These are phyloP conservation scores for Aspergillus biplanus DNA, from an alignment of 495 filamentous ascomycete species.

Conservation along the genomic window DNA sequence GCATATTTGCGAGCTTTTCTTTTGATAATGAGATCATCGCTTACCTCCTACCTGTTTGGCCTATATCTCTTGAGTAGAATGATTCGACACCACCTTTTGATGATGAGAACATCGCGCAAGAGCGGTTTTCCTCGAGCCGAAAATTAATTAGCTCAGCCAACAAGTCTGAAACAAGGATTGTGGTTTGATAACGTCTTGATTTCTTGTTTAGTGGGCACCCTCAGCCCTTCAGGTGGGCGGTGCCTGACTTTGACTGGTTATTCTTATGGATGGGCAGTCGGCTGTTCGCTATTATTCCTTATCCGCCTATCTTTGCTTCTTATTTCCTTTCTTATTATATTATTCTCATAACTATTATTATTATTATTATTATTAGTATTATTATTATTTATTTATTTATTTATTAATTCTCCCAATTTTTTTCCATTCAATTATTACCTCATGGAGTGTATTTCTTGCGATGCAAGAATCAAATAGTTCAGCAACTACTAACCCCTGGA, in stretches of 20 bases:
- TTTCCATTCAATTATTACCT: neutral
- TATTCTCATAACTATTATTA: neutral
- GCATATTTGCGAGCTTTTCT: slow-evolving; percentile 25
- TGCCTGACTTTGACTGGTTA: slow-evolving; percentile 13
- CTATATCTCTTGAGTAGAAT: neutral
- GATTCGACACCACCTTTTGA: neutral
- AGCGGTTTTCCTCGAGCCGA: neutral
- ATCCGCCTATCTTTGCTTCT: no score
- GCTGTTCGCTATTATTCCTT: neutral
- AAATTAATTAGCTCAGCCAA: slow-evolving; percentile 9
- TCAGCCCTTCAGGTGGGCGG: slow-evolving; percentile 8
- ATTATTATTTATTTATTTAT: neutral
- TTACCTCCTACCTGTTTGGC: neutral
- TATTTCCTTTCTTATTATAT: no score
- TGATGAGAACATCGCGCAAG: slow-evolving; percentile 10
- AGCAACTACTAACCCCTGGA: neutral
- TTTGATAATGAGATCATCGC: slow-evolving; percentile 16
- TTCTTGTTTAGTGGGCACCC: slow-evolving; percentile 15
- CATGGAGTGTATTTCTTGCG: neutral
- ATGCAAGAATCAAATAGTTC: slow-evolving; percentile 20
- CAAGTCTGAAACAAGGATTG: slow-evolving; percentile 5
- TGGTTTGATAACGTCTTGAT: slow-evolving; percentile 16
- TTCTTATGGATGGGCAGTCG: neutral
- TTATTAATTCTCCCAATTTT: neutral
- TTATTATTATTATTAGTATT: neutral